Conservation (phyloP, 1,284 basidiomycete species). For the Irpex lacteus region DNA sequence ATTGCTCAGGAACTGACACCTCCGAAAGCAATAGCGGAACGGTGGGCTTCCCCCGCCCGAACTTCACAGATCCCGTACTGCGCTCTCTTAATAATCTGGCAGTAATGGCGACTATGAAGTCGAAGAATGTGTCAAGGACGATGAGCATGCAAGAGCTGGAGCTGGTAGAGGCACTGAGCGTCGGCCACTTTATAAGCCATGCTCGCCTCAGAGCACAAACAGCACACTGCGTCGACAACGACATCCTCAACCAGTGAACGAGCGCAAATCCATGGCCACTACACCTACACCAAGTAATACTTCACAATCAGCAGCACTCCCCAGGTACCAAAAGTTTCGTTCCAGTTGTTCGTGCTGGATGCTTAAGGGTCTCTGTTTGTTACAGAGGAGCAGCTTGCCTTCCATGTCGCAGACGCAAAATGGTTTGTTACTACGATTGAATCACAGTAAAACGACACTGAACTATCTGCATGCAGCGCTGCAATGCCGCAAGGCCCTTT, state of each 20-base stretch:
- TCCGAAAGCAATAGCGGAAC: neutral
- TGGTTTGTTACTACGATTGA: slow-evolving; percentile 10
- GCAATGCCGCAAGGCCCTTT: slow-evolving; percentile 27
- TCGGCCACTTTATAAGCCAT: neutral
- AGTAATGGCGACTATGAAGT: neutral
- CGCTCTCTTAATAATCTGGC: neutral
- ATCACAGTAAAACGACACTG: neutral
- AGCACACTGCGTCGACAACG: neutral
- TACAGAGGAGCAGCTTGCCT: slow-evolving; percentile 17
- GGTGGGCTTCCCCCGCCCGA: neutral
- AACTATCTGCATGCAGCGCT: slow-evolving; percentile 18
- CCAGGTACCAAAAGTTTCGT: slow-evolving; percentile 4
- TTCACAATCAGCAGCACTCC: neutral
- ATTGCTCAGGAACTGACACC: neutral
- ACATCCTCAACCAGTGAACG: neutral
- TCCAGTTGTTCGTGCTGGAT: too few species aligned
- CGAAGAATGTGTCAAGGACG: neutral
- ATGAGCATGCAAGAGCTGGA: neutral
- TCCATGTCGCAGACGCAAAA: slow-evolving; percentile 19
- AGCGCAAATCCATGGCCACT: neutral
- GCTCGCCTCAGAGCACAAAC: neutral
- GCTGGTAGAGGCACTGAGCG: neutral
- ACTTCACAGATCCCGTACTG: neutral
- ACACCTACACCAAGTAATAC: neutral
- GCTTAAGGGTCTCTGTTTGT: too few species aligned